These are phyloP conservation scores for Lithocarpus polystachyus DNA, from an alignment of 306 rosid species.

Conservation along the genomic window DNA sequence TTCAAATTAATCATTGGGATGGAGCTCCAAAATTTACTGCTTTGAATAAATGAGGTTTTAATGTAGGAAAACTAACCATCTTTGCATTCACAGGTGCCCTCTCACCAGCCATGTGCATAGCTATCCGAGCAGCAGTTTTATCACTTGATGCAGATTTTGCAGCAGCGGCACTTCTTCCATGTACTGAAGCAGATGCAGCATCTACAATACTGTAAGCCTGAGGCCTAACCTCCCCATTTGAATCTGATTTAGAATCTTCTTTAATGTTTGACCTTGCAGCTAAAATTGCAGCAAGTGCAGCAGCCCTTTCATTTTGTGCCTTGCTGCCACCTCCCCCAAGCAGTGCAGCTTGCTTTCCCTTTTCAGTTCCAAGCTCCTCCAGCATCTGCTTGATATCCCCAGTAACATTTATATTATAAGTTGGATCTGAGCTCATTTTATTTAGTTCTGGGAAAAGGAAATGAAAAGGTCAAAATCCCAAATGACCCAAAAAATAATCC, in stretches of 20 bases:
- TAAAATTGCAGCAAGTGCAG: constrained; percentile 84
- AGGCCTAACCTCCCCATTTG: constrained; percentile 49
- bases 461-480: constrained; percentile 13
- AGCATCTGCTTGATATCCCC: constrained; percentile 97
- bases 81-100: constrained; percentile 89
- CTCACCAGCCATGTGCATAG: constrained; percentile 94
- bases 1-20: constrained; percentile 15
- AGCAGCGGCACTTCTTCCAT: constrained; percentile 96
- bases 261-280: constrained; percentile 77
- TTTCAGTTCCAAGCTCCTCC: constrained; percentile 89
- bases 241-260: constrained; percentile 63
- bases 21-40: not conserved
- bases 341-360: constrained; percentile 85
- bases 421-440: constrained; percentile 67
- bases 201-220: constrained; percentile 90
- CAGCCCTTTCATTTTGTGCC: constrained; percentile 96
- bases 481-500: not conserved
- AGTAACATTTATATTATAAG: constrained; percentile 75
- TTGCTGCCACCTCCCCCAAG: constrained; percentile 99
- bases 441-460: constrained; percentile 56
- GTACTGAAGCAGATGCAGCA: constrained; percentile 99
- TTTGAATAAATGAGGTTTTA: not conserved
- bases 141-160: constrained; percentile 86
- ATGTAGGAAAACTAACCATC: constrained; percentile 55
- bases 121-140: constrained; percentile 96